phyloP scores from a whole-genome alignment of 2,329 filamentous ascomycete species.

The Verticillium tricorpus region DNA sequence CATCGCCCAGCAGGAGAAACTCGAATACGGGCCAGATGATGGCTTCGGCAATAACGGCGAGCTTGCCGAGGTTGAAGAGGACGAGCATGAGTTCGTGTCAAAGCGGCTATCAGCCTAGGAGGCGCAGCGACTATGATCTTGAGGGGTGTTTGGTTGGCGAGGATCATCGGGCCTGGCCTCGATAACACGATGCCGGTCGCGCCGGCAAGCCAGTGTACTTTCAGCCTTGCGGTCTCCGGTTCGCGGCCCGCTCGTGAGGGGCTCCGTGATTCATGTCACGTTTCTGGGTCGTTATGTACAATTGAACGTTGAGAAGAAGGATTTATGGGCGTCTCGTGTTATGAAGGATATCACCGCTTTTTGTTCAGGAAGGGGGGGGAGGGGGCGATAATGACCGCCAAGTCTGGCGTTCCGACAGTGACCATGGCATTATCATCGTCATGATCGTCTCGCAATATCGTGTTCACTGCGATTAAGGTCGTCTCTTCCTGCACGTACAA shows the following conservation, averaged over 20 bases:
- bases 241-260: not conserved
- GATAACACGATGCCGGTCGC: not conserved
- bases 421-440: not conserved
- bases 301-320: not conserved
- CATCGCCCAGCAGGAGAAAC: conserved; percentile 88
- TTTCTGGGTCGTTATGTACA: not conserved
- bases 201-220: not conserved
- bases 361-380: not conserved
- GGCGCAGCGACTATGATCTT: not conserved
- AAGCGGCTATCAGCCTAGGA: conserved; percentile 3
- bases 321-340: not conserved
- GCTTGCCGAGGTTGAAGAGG: conserved; percentile 46
- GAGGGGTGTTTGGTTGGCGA: not conserved
- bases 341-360: conserved; percentile 7
- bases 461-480: not conserved
- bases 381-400: not conserved
- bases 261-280: not conserved
- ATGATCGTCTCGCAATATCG: not conserved
- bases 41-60: conserved; percentile 46
- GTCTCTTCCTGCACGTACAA: not conserved
- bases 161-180: not conserved
- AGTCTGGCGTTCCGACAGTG: not conserved
- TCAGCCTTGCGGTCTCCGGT: not conserved
- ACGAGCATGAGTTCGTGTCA: conserved; percentile 6
- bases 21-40: conserved; percentile 49